Percentiles rank a stretch among this genome's conserved stretches.
Conservation (phyloP, 202 grass and related monocot species). For the Miscanthus sacchariflorus region DNA sequence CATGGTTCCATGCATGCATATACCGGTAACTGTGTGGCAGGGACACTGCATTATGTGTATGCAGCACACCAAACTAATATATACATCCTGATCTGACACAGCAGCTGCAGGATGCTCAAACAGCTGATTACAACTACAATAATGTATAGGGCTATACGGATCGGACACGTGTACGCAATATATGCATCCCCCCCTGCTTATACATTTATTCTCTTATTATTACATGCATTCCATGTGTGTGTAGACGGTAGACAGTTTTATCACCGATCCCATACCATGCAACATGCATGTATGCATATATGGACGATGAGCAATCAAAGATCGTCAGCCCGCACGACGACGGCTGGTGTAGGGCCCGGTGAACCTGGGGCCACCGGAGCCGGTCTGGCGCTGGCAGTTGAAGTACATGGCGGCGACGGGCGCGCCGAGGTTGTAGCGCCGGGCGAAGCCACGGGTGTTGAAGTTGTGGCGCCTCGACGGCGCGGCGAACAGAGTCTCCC, state of each 20-base stretch:
- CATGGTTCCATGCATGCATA: too few relatives aligned
- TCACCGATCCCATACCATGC: background rate
- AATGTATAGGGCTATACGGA: too few relatives aligned
- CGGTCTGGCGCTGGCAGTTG: conserved; percentile 82
- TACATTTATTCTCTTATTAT: too few relatives aligned
- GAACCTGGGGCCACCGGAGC: conserved; percentile 72
- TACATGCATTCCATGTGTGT: background rate
- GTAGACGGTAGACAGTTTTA: background rate
- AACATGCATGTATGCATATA: background rate
- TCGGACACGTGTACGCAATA: too few relatives aligned
- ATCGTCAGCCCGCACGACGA: background rate
- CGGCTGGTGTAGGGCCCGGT: conserved; percentile 52
- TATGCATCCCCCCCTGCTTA: too few relatives aligned
- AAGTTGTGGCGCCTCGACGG: conserved; percentile 73
- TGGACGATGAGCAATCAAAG: background rate
- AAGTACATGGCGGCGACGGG: conserved; percentile 75
- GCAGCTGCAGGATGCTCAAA: too few relatives aligned
- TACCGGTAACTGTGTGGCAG: too few relatives aligned
- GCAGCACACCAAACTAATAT: too few relatives aligned
- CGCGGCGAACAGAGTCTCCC: conserved; percentile 57
- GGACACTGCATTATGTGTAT: too few relatives aligned
- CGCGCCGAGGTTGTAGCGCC: conserved; percentile 61
- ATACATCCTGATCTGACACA: too few relatives aligned
- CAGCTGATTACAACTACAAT: too few relatives aligned
- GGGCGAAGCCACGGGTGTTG: conserved; percentile 73